Evolutionary conservation across 352 stramenopile genomes (phyloP).

Genomic region (Globisporangium iwayamae): DNA sequence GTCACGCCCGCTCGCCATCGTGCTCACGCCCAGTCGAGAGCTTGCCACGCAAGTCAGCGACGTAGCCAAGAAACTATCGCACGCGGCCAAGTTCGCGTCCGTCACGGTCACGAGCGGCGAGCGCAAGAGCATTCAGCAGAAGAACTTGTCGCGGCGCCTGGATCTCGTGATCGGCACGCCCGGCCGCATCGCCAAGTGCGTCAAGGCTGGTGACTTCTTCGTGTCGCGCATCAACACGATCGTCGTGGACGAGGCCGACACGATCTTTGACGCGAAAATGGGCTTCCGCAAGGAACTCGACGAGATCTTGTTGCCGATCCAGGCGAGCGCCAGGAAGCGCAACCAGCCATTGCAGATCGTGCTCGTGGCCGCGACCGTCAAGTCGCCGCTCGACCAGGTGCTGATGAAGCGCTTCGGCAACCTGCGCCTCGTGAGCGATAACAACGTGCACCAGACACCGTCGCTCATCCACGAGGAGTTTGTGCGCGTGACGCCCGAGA

Average conservation of each 20-base stretch:
- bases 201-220: slow-evolving; percentile 67
- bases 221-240: slow-evolving; percentile 70
- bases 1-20: slow-evolving; percentile 42
- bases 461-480: slow-evolving; percentile 59
- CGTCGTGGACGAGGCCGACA: slow-evolving; percentile 80
- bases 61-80: slow-evolving; percentile 63
- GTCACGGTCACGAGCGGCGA: slow-evolving; percentile 61
- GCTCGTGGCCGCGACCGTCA: slow-evolving; percentile 69
- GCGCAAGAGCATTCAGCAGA: slow-evolving; percentile 63
- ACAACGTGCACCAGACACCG: slow-evolving; percentile 70
- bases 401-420: slow-evolving; percentile 67
- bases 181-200: slow-evolving; percentile 67
- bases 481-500: slow-evolving; percentile 52
- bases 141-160: slow-evolving; percentile 39
- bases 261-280: slow-evolving; percentile 79
- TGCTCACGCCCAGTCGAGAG: slow-evolving; percentile 68
- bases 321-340: slow-evolving; percentile 61
- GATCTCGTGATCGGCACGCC: slow-evolving; percentile 79
- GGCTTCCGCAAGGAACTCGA: slow-evolving; percentile 76
- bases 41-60: slow-evolving; percentile 60
- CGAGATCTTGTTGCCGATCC: slow-evolving; percentile 57
- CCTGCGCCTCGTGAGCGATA: slow-evolving; percentile 58
- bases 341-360: slow-evolving; percentile 57
- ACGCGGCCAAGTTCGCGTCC: slow-evolving; percentile 68
- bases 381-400: slow-evolving; percentile 64